phyloP scores from a whole-genome alignment of 108 stramenopile species.

The Cafeteria roenbergensis region DNA sequence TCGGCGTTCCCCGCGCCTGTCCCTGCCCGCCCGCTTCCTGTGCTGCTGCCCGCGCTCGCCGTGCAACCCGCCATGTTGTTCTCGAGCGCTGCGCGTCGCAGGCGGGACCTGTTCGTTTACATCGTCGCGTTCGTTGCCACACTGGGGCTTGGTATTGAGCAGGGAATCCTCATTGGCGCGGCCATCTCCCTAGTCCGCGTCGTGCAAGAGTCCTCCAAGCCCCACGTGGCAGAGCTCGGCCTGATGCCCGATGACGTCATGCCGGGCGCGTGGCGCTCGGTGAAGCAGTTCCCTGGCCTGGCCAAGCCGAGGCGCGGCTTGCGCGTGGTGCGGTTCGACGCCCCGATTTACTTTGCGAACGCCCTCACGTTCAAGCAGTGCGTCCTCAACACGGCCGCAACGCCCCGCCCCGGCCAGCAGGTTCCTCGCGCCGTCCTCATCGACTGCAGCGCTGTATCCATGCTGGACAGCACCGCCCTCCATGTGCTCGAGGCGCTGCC shows the following conservation, averaged over 20 bases:
- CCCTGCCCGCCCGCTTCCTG: too few species aligned
- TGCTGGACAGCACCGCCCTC: background rate
- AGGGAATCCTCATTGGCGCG: constrained; percentile 48
- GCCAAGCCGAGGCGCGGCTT: constrained; percentile 45
- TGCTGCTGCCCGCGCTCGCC: too few species aligned
- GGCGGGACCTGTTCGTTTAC: constrained; percentile 55
- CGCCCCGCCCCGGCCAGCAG: too few species aligned
- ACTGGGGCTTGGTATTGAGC: constrained; percentile 52
- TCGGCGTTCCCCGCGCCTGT: too few species aligned
- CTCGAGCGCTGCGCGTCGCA: too few species aligned
- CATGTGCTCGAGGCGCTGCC: background rate
- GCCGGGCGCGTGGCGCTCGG: constrained; percentile 43
- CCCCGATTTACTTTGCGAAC: constrained; percentile 59
- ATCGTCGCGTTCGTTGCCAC: constrained; percentile 44
- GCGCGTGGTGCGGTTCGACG: constrained; percentile 47
- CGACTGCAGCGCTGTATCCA: background rate
- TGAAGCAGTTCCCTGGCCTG: constrained; percentile 42
- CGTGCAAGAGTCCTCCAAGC: constrained; percentile 45
- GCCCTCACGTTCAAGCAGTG: background rate
- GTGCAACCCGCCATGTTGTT: too few species aligned
- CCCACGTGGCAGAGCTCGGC: constrained; percentile 52
- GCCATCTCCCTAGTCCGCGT: constrained; percentile 46
- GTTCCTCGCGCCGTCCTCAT: background rate
- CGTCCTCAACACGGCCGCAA: background rate
- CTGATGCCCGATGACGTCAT: constrained; percentile 40